Evolutionary conservation across 768 basidiomycete species (phyloP).

Genomic region (Krasilnikovozyma curviuscula): DNA sequence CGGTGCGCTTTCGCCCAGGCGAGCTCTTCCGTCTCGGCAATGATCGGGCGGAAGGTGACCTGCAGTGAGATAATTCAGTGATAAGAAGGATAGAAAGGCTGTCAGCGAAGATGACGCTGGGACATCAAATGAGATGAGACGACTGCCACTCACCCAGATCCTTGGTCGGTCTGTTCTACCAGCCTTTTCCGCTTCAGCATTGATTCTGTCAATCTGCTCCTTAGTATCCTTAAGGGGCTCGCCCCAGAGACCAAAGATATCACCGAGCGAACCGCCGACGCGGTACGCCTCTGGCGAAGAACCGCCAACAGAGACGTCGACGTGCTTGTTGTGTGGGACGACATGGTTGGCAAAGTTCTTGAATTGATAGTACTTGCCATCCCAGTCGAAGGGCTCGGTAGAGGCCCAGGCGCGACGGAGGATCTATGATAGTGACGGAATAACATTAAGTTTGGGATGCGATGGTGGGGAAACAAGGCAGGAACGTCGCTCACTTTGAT

Average conservation of each 20-base stretch:
- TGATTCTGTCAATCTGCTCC: conserved; percentile 18
- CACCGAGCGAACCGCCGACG: conserved; percentile 16
- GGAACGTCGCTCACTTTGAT: too few relatives aligned
- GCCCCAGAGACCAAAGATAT: conserved; percentile 21
- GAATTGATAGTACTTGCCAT: conserved; percentile 19
- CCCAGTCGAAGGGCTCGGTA: conserved; percentile 17
- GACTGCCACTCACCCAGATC: too few relatives aligned
- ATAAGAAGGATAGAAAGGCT: too few relatives aligned
- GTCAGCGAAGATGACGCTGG: too few relatives aligned
- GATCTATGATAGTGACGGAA: too few relatives aligned
- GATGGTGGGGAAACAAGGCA: too few relatives aligned
- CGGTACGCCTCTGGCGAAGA: conserved; percentile 18
- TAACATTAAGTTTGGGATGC: too few relatives aligned
- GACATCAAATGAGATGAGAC: too few relatives aligned
- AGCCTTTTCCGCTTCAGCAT: conserved; percentile 17
- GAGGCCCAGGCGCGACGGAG: conserved; percentile 15
- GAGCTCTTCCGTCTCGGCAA: conserved; percentile 17
- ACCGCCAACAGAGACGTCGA: conserved; percentile 18
- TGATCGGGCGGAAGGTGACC: conserved; percentile 19
- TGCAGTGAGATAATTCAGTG: too few relatives aligned
- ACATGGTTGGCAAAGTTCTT: conserved; percentile 16
- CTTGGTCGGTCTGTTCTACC: conserved; percentile 17
- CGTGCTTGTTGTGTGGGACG: conserved; percentile 10
- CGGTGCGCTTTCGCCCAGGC: conserved; percentile 18
- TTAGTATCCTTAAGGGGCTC: conserved; percentile 20